Base-by-base conservation (phyloP, 768 basidiomycete species). In the Amanita jacksonii region DNA sequence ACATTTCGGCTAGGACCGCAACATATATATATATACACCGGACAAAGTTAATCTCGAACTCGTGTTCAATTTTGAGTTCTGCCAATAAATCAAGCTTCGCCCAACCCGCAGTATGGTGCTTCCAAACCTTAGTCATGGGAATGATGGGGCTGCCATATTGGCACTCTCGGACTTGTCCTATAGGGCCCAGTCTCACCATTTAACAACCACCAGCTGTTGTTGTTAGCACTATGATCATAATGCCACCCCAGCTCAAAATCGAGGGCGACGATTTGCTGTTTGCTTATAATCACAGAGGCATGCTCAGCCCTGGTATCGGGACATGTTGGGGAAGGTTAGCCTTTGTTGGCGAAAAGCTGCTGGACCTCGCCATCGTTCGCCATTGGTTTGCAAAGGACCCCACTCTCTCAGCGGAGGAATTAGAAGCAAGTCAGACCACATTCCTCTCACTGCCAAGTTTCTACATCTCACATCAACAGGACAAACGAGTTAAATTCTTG, bases 311-410 rank as follows among this genome's bases (percentile, higher is more conserved):
- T n/a, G n/a, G n/a, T n/a, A n/a, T n/a, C n/a, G 5, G 36, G 35
- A 16, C 13, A 23, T 1, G 10, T 25, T 13, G 20, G 5, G 15
- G 24, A 5, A 20, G 12, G 3, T 6, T 35, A n/a, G 43, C 43
- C 5, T 44, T 44, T 19, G 3, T 44, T 8, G 43, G 43, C 15
- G 43, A 38, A 28, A 28, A 16, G 35, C 25, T 45, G 12, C 24
- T 45, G 19, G 34, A 45, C 15, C 18, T 45, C n/a, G 43, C 43
- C 10, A 38, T 45, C 13, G 27, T 25, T 76, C 73, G 13, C 68
- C 72, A 39, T 50, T 65, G 43, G 43, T 38, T 36, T 13, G 43
- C 35, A 22, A 38, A 45, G 19, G 20, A 18, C 7, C 28, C 41
- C 9, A 13, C 12, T 4, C 6, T 38, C 27, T 45, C 44, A 13